A percentile compares a stretch with the other conserved stretches of the same genome.
Evolutionary conservation across 192 early-diverging fungal species (phyloP).

Genomic region (Backusella australiensis): DNA sequence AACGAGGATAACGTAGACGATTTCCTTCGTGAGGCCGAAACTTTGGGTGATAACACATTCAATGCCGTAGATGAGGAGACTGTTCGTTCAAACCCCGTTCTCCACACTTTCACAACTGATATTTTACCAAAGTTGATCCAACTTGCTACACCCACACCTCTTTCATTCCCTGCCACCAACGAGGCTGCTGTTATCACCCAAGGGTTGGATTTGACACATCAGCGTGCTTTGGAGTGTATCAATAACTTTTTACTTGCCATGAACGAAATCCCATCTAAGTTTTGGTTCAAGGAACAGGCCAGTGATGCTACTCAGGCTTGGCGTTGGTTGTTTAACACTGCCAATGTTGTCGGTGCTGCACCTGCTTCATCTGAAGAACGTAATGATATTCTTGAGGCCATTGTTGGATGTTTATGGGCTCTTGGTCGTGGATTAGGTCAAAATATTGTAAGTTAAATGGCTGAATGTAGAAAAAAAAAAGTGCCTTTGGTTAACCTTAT

Average conservation of each 20-base stretch:
- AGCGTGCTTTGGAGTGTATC: constrained; percentile 68
- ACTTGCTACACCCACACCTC: constrained; percentile 44
- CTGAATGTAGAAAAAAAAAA: no score
- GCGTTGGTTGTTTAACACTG: constrained; percentile 58
- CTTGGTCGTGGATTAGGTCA: constrained; percentile 64
- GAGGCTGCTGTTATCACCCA: constrained; percentile 41
- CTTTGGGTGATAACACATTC: constrained; percentile 36
- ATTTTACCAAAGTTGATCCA: constrained; percentile 49
- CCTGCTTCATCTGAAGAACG: constrained; percentile 38
- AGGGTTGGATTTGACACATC: constrained; percentile 56
- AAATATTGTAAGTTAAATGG: constrained; percentile 41
- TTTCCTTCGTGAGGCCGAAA: constrained; percentile 33
- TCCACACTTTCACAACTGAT: constrained; percentile 45
- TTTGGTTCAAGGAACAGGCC: constrained; percentile 59
- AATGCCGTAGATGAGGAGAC: constrained; percentile 28
- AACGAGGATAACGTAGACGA: constrained; percentile 16
- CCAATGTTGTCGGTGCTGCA: constrained; percentile 48
- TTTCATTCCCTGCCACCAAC: constrained; percentile 42
- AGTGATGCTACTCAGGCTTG: constrained; percentile 50
- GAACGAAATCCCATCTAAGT: constrained; percentile 58
- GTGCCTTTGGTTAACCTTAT: neutral
- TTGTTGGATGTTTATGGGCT: constrained; percentile 77
- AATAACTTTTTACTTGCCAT: constrained; percentile 78
- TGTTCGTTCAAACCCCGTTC: constrained; percentile 36
- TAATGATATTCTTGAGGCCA: constrained; percentile 58